Percentiles rank a stretch among this genome's conserved stretches.
Conservation (phyloP, 192 early-diverging fungal species). For the Funneliformis mosseae region DNA sequence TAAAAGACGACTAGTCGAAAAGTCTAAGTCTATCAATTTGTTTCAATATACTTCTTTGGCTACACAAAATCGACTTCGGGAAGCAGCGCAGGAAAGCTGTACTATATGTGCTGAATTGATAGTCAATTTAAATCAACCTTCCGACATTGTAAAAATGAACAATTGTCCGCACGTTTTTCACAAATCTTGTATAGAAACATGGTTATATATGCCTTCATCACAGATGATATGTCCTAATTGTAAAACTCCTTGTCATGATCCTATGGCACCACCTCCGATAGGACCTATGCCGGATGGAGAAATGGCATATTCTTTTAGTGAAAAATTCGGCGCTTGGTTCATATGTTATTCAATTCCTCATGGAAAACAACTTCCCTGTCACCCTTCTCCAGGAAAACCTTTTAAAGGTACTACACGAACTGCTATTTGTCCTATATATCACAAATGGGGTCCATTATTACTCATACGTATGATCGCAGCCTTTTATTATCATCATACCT, state of each 20-base stretch:
- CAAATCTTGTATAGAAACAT: conserved; percentile 24
- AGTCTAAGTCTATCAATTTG: conserved; percentile 6
- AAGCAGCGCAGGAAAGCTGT: conserved; percentile 13
- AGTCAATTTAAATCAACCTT: neutral
- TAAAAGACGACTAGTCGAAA: conserved; percentile 4
- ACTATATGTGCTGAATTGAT: conserved; percentile 25
- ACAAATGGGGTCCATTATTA: conserved; percentile 41
- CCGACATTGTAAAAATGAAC: conserved; percentile 19
- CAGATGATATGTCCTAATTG: conserved; percentile 23
- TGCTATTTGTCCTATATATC: conserved; percentile 38
- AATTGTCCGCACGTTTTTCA: conserved; percentile 29
- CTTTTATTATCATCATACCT: conserved; percentile 46
- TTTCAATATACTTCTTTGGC: neutral
- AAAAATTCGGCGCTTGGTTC: conserved; percentile 39
- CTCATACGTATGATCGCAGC: conserved; percentile 41
- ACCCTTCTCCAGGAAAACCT: neutral
- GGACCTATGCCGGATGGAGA: conserved; percentile 43
- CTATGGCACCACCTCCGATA: conserved; percentile 21
- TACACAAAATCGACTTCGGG: neutral
- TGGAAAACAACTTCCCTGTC: conserved; percentile 22
- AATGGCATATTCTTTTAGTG: conserved; percentile 45
- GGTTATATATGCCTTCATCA: conserved; percentile 22
- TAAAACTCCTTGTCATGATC: conserved; percentile 27
- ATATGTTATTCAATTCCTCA: conserved; percentile 38
- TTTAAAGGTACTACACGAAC: conserved; percentile 35